Evolutionary conservation across 2,329 filamentous ascomycete species (phyloP).

Genomic region (Colletotrichum sp.): DNA sequence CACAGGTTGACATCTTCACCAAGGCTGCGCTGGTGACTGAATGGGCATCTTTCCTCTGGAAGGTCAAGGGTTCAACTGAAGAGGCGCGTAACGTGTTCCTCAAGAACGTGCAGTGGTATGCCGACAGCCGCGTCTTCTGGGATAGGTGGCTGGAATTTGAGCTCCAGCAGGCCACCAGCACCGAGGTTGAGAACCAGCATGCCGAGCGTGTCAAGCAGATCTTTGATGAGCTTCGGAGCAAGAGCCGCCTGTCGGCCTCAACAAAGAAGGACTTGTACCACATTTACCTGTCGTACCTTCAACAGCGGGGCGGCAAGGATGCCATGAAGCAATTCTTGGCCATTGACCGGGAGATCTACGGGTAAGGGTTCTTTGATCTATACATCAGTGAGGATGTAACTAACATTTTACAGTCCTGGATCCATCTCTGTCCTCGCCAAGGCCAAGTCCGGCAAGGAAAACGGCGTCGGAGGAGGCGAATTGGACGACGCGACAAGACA

Average conservation of each 20-base stretch:
- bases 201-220: conserved; percentile 81
- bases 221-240: conserved; percentile 74
- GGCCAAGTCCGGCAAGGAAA: conserved; percentile 48
- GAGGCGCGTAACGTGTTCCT: conserved; percentile 85
- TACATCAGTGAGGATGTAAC: background rate
- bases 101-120: conserved; percentile 83
- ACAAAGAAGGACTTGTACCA: conserved; percentile 78
- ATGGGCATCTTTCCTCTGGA: conserved; percentile 88
- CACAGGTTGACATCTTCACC: conserved; percentile 74
- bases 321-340: conserved; percentile 85
- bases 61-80: conserved; percentile 78
- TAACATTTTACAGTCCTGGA: conserved; percentile 40
- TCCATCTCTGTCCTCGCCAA: conserved; percentile 50
- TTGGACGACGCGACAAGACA: conserved; percentile 56
- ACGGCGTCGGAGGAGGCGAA: conserved; percentile 44
- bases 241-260: conserved; percentile 70
- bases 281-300: conserved; percentile 82
- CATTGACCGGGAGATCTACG: conserved; percentile 87
- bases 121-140: conserved; percentile 90
- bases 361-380: conserved; percentile 54
- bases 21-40: conserved; percentile 89
- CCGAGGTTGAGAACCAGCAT: conserved; percentile 67
- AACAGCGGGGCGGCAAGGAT: conserved; percentile 81
- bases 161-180: conserved; percentile 76
- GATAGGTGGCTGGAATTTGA: conserved; percentile 88